Percentiles rank a stretch among this genome's conserved stretches.
These are phyloP conservation scores for Talaromyces thailandensis DNA, from an alignment of 495 filamentous ascomycete species.

Conservation along the genomic window DNA sequence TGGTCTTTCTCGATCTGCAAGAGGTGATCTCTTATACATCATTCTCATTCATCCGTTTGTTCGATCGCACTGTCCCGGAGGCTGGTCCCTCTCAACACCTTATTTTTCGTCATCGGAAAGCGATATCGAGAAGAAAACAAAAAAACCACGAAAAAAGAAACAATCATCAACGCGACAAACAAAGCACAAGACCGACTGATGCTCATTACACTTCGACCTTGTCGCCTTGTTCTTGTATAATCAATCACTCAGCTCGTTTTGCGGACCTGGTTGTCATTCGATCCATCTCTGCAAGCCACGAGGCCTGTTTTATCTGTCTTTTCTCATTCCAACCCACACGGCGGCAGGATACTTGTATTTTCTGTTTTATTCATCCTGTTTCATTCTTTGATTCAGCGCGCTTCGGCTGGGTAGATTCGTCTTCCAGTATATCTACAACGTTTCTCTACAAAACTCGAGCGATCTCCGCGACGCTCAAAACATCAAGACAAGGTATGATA, in stretches of 20 bases:
- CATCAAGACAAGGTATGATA: conserved; percentile 1
- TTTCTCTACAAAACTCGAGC: neutral
- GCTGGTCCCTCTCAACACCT: conserved; percentile 1
- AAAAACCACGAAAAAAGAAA: neutral
- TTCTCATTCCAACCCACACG: neutral
- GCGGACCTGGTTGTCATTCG: neutral
- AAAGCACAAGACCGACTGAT: neutral
- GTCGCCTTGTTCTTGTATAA: conserved; percentile 1
- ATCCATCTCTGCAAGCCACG: conserved; percentile 1
- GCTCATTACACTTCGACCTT: neutral
- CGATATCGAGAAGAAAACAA: neutral
- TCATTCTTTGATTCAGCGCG: neutral
- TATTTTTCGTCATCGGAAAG: conserved; percentile 1
- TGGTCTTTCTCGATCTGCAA: neutral
- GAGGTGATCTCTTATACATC: neutral
- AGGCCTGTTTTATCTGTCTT: neutral
- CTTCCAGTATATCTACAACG: neutral
- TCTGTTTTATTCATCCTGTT: conserved; percentile 9
- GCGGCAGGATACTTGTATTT: conserved; percentile 5
- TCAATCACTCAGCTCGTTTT: neutral
- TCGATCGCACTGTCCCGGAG: neutral
- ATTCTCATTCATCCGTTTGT: neutral
- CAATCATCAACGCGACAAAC: neutral
- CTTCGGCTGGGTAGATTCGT: neutral
- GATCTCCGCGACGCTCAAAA: neutral